phyloP scores from a whole-genome alignment of 345 rosid species.

The Eucalyptus polybractea region DNA sequence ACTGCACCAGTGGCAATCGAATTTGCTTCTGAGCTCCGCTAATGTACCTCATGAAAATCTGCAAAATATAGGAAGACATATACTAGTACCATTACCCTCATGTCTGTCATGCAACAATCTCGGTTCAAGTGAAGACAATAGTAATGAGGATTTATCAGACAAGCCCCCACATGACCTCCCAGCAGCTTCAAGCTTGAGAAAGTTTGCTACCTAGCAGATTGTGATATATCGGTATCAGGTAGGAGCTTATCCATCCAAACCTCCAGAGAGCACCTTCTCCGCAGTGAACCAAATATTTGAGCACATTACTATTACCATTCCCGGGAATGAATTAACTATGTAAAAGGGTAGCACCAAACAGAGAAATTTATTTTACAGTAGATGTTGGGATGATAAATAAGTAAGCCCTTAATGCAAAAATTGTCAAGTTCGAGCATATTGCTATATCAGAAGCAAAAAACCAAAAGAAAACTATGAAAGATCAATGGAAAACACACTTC shows the following conservation, averaged over 20 bases:
- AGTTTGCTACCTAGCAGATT: constrained; percentile 61
- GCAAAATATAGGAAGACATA: constrained; percentile 1
- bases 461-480: neutral
- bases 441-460: neutral
- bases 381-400: neutral
- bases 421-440: neutral
- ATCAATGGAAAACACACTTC: neutral
- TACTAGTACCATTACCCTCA: neutral
- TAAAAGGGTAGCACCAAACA: neutral
- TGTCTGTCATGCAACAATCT: neutral
- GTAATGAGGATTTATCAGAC: neutral
- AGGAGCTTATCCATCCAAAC: constrained; percentile 83
- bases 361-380: neutral
- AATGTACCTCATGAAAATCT: constrained; percentile 47
- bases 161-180: constrained; percentile 68
- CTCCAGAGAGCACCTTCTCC: constrained; percentile 81
- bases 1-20: constrained; percentile 13
- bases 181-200: constrained; percentile 96
- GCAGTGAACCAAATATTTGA: constrained; percentile 39
- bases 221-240: constrained; percentile 76
- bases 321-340: neutral
- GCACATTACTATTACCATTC: constrained; percentile 10
- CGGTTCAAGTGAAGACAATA: neutral
- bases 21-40: constrained; percentile 19
- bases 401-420: neutral